Conservation (phyloP, 2,329 filamentous ascomycete genomes). For the Scortechinia acanthostroma region DNA sequence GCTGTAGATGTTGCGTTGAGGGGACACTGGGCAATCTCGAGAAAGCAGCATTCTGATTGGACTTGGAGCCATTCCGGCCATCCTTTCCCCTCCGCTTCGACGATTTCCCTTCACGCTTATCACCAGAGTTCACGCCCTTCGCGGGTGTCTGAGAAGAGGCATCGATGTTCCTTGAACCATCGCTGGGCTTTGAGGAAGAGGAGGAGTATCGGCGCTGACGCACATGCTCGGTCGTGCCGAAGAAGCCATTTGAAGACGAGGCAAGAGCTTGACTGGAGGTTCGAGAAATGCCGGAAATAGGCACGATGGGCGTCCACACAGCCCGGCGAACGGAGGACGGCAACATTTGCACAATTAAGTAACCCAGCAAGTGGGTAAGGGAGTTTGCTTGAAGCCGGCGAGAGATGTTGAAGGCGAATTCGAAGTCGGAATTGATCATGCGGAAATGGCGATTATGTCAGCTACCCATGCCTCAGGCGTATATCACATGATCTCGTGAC, state of each 20-base stretch:
- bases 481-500: too few relatives aligned
- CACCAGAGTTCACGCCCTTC: slow-evolving; percentile 23
- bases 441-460: too few relatives aligned
- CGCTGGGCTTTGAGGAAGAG: slow-evolving; percentile 34
- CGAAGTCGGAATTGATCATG: too few relatives aligned
- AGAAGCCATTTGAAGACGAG: slow-evolving; percentile 17
- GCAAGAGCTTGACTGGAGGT: slow-evolving; percentile 14
- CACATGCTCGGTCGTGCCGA: slow-evolving; percentile 18
- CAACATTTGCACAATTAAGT: too few relatives aligned
- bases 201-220: slow-evolving; percentile 33
- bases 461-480: too few relatives aligned
- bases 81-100: slow-evolving; percentile 11
- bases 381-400: too few relatives aligned
- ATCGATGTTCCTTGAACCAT: slow-evolving; percentile 29
- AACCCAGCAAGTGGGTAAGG: too few relatives aligned
- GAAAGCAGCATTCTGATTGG: slow-evolving; percentile 22
- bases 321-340: slow-evolving; percentile 33
- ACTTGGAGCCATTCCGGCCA: slow-evolving; percentile 17
- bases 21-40: slow-evolving; percentile 36
- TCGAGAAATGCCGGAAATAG: slow-evolving; percentile 18
- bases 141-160: slow-evolving; percentile 23
- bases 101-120: slow-evolving; percentile 17
- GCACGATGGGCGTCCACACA: slow-evolving; percentile 23
- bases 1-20: slow-evolving; percentile 35
- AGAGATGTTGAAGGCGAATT: too few relatives aligned